phyloP scores from a whole-genome alignment of 2,329 filamentous ascomycete genomes.

The Dactylellina drechsleri region DNA sequence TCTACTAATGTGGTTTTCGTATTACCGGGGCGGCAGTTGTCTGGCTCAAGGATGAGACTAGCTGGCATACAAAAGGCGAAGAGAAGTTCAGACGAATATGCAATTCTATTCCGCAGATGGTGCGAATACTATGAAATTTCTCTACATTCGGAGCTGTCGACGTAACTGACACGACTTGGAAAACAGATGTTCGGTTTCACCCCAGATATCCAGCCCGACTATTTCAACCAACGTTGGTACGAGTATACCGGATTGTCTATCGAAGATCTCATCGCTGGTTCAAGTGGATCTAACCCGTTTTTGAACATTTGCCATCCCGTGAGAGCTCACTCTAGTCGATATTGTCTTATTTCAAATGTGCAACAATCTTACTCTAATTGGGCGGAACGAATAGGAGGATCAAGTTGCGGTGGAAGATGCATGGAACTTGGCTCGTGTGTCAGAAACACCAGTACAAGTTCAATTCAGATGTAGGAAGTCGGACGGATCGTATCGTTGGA shows the following conservation, averaged over 20 bases:
- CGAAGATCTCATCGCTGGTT: slow-evolving; percentile 13
- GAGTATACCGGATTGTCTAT: slow-evolving; percentile 51
- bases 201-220: slow-evolving; percentile 47
- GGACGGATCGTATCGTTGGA: slow-evolving; percentile 80
- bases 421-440: slow-evolving; percentile 59
- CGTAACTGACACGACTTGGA: neutral
- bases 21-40: slow-evolving; percentile 27
- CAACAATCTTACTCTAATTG: slow-evolving; percentile 8
- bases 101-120: slow-evolving; percentile 53
- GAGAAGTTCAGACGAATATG: slow-evolving; percentile 49
- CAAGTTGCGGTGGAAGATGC: slow-evolving; percentile 43
- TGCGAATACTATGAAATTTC: slow-evolving; percentile 1
- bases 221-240: slow-evolving; percentile 54
- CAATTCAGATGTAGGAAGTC: slow-evolving; percentile 75
- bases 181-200: slow-evolving; percentile 51
- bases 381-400: slow-evolving; percentile 30
- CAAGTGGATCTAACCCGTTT: slow-evolving; percentile 33
- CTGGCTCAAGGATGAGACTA: slow-evolving; percentile 53
- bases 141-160: neutral
- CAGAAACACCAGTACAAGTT: slow-evolving; percentile 74
- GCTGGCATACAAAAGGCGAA: slow-evolving; percentile 50
- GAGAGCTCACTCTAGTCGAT: slow-evolving; percentile 16
- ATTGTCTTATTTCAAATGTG: neutral
- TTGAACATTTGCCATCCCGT: slow-evolving; percentile 50
- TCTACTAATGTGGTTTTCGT: slow-evolving; percentile 11